phyloP scores from a whole-genome alignment of 2,329 filamentous ascomycete genomes.

The Drechslerella coelobrocha region DNA sequence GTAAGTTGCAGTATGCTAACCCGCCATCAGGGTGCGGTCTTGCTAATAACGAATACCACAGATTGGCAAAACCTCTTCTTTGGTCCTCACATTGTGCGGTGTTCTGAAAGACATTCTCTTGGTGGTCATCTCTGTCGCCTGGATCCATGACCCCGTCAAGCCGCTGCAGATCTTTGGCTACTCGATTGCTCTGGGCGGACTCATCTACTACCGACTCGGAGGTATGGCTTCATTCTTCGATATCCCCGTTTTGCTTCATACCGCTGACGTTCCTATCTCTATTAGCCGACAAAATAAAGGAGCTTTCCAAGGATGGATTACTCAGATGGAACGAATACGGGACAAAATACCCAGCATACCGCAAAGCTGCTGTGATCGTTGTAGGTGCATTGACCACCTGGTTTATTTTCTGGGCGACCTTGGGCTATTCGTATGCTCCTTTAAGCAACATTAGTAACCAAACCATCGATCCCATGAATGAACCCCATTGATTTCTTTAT shows the following conservation, averaged over 20 bases:
- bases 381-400: slow-evolving; percentile 43
- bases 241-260: background rate
- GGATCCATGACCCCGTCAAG: slow-evolving; percentile 69
- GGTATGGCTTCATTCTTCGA: slow-evolving; percentile 54
- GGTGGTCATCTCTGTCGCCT: slow-evolving; percentile 79
- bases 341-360: slow-evolving; percentile 49
- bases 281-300: slow-evolving; percentile 75
- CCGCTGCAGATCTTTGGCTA: slow-evolving; percentile 84
- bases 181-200: slow-evolving; percentile 76
- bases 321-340: slow-evolving; percentile 52
- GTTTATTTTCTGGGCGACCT: slow-evolving; percentile 33
- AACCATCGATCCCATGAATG: background rate
- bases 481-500: background rate
- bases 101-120: slow-evolving; percentile 88
- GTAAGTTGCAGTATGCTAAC: slow-evolving; percentile 64
- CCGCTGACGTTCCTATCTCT: background rate
- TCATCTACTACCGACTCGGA: slow-evolving; percentile 86
- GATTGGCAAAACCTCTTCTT: slow-evolving; percentile 87
- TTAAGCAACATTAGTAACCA: slow-evolving; percentile 20
- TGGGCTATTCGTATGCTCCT: background rate
- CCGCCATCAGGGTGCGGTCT: background rate
- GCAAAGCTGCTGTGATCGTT: slow-evolving; percentile 49
- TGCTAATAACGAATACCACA: slow-evolving; percentile 56
- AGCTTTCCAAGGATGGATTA: slow-evolving; percentile 51
- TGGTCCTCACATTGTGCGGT: slow-evolving; percentile 84